Evolutionary conservation across 345 rosid genomes (phyloP), one percentile per base, ranked within the genome.

Genomic region (Gossypium bickii): DNA sequence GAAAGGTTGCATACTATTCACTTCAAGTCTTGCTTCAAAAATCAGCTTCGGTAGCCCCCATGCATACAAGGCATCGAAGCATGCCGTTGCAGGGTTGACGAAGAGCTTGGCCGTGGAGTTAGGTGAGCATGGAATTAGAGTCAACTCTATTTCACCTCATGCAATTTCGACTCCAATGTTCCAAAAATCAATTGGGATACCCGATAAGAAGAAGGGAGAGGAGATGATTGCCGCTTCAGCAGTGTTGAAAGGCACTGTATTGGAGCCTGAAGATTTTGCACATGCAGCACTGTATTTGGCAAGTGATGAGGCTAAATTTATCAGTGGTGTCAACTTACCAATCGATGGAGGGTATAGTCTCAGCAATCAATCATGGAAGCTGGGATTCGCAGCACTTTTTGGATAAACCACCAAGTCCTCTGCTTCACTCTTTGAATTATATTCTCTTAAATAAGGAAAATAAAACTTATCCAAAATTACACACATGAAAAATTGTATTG

Each of bases 51-150:
- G 66, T 0, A 61, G 16, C 18, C 66, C 66, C 20, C 66, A 61
- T 18, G 45, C 80, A 0, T 89, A 87, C 84, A 16, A 72, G 84
- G 59, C 89, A 80, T 16, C 73, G 6, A 65, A 65, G 51, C 69
- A 65, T 65, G 69, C 69, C 7, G 69, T 65, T 0, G 12, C 25
- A 10, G 51, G 69, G 25, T 41, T 65, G 49, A 65, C 9, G 2
- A 41, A 65, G 15, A 65, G 69, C 51, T 65, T 65, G 27, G 2
- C 2, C 51, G 69, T 65, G 3, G 69, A 65, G 24, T 41, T 65
- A 10, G 69, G 51, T 0, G 69, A 65, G 22, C 22, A 65, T 18
- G 69, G 69, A n/a, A 65, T 65, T 18, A 43, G 69, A 43, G 74
- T 71, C 2, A 59, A 59, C 12, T 59, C 34, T 34, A 25, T 59